Evolutionary conservation across 2,329 filamentous ascomycete genomes (phyloP).

Genomic region (Pestalotiopsis sp.): DNA sequence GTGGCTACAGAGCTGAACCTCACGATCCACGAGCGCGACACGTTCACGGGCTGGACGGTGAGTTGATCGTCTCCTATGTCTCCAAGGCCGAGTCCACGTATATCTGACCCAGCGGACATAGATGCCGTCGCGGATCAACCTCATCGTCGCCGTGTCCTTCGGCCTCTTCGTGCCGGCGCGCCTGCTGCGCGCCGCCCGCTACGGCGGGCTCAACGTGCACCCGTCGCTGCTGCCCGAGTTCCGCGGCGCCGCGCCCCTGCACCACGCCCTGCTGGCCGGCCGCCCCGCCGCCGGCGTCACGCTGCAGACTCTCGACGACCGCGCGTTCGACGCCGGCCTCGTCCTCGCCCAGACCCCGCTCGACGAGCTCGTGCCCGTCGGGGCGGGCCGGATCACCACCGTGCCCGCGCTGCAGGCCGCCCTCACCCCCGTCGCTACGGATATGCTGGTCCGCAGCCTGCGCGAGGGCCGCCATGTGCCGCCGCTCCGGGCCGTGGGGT

Average conservation of each 20-base stretch:
- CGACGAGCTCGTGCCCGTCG: conserved; percentile 61
- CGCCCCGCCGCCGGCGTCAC: conserved; percentile 71
- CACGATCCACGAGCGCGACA: conserved; percentile 74
- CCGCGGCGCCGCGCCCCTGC: conserved; percentile 82
- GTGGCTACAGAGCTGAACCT: conserved; percentile 67
- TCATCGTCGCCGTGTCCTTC: conserved; percentile 93
- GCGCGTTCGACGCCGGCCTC: conserved; percentile 76
- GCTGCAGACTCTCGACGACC: conserved; percentile 81
- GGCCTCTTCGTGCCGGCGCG: conserved; percentile 83
- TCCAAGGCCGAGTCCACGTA: conserved; percentile 10
- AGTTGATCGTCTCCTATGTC: conserved; percentile 27
- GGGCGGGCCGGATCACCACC: conserved; percentile 39
- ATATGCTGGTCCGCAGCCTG: conserved; percentile 71
- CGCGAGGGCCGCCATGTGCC: conserved; percentile 65
- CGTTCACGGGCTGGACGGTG: conserved; percentile 81
- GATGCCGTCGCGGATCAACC: conserved; percentile 66
- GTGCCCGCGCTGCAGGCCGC: conserved; percentile 51
- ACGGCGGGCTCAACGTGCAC: conserved; percentile 91
- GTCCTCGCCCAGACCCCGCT: conserved; percentile 71
- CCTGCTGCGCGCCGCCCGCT: conserved; percentile 70
- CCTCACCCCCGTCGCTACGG: conserved; percentile 67
- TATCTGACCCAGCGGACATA: conserved; percentile 30
- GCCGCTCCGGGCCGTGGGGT: conserved; percentile 38
- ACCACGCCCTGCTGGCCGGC: conserved; percentile 75
- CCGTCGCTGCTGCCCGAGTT: conserved; percentile 89